Evolutionary conservation across 2,329 filamentous ascomycete genomes (phyloP), one percentile per base, ranked within the genome.

Genomic region (Aspergillus felis): DNA sequence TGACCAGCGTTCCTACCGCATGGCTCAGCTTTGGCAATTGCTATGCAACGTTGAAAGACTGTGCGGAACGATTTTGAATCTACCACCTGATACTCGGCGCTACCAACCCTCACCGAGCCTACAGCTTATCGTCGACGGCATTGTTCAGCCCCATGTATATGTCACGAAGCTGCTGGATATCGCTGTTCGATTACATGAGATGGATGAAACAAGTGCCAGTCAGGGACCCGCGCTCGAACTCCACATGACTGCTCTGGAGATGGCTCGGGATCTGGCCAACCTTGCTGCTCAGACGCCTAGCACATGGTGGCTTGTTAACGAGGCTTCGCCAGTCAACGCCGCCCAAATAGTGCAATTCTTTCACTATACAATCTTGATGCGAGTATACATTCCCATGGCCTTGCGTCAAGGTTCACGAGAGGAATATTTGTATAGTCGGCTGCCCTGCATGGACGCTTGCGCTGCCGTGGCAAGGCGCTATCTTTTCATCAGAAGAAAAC

Each of bases 11-110:
- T 56, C 54, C 27, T 17, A 56, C 41, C 61, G 64, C 8, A 70
- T 63, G 53, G 63, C 66, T 22, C 64, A 68, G 47, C 52, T 74
- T 1, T 75, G 72, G 73, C 62, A 70, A 25, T 62, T 66, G 3
- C 64, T 75, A 4, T 74, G 70, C 56, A 64, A 65, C 12, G 59
- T 67, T 2, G 72, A 76, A 22, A 60, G 72, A 41, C 53, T 76
- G 3, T 52, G 62, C 2, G 67, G 67, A 1, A 70, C 72, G 66
- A 60, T 74, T 22, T 65, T 72, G 49, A 76, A 75, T 56, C 57
- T 76, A 5, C 74, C 74, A 12, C 61, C 70, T n/a, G 68, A 63
- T 14, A 75, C 72, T 8, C 58, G 60, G 29, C 62, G 60, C 29
- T 68, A 68, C 54, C 44, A 64, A 57, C 27, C 50, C 0, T 25